Base-by-base conservation (phyloP, 2,329 filamentous ascomycete species). In the Ilyonectria mors-panacis region DNA sequence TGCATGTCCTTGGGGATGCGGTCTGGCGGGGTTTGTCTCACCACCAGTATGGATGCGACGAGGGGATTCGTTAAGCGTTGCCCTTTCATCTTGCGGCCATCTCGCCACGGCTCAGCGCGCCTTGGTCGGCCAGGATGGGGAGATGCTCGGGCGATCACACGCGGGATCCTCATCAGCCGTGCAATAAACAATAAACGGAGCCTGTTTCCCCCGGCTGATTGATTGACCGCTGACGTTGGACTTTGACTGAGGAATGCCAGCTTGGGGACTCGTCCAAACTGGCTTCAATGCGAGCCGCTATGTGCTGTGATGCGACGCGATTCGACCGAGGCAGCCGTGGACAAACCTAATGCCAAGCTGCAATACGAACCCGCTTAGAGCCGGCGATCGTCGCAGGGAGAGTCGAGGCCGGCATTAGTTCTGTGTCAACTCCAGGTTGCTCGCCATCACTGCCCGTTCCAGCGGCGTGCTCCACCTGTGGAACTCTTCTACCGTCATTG, bases 41-140 rank as follows among this genome's bases (percentile, higher is more conserved):
- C 48, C 37, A 64, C 21, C 28, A n/a, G 28, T 37, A 7, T 15
- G 10, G 4, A 28, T n/a, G 39, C 15, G 39, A 42, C n/a, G 39
- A 9, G 4, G n/a, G n/a, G 39, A n/a, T 5, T n/a, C 17, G 5
- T 8, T 8, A 8, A 6, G 39, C 39, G 2, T 42, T 42, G 39
- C n/a, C 37, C 59, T 53, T 50, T 66, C 51, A 63, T 66, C 17
- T 57, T 57, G 39, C 33, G 2, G 17, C n/a, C 26, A 50, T 21
- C 21, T 42, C 39, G 39, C 39, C 39, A 39, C n/a, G 39, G 15
- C 39, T n/a, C 15, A 8, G 19, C 8, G n/a, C 12, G n/a, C 33
- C 13, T 48, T 48, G 59, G n/a, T 45, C 39, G 35, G 30, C 21
- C 47, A 42, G 21, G 28, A 19, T n/a, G 13, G 17, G 6, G 26